Base-by-base conservation (phyloP, 768 basidiomycete species). In the Phlebiopsis gigantea region DNA sequence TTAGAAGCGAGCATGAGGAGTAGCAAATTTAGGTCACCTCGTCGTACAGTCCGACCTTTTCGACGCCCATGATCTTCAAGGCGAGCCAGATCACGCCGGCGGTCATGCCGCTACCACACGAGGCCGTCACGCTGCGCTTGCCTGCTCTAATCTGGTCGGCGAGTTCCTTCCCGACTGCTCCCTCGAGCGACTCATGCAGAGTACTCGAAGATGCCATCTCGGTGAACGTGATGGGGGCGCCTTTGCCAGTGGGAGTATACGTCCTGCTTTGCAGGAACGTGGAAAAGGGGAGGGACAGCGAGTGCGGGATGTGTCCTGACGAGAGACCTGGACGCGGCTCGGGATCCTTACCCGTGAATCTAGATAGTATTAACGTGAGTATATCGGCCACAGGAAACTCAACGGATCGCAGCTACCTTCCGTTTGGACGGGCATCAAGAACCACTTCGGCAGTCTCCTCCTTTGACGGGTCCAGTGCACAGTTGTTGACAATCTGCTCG, bases 51-150 rank as follows among this genome's bases (percentile, higher is more conserved):
- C 80, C 81, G 41, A 88, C 74, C 22, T 75, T 73, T 53, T 79
- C 69, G 4, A 81, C 80, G 14, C 83, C 85, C 46, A 93, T 64
- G 34, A 88, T 65, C 68, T 88, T 82, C 60, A 97, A 75, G n/a
- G 92, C 94, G 57, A 98, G 77, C 95, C 97, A 98, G 5, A 98
- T 77, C 14, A 98, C 77, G 2, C 82, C 91, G 10, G 96, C 96
- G n/a, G 95, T 97, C 96, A 99, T 98, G 44, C 96, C 96, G 66
- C 92, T 96, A 50, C 96, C 96, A 73, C 96, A 99, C 57, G 79
- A 88, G 12, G 88, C 83, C 5, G 86, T 79, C 28, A 95, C 81
- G 21, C 75, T 67, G 51, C 79, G 75, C 58, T 83, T 71, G 17
- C 89, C 90, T 10, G 75, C 68, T 45, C 88, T 71, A 9, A 95